Evolutionary conservation across 164 flowering plant genomes (phyloP).

Genomic region (Paratinospora sagittata): DNA sequence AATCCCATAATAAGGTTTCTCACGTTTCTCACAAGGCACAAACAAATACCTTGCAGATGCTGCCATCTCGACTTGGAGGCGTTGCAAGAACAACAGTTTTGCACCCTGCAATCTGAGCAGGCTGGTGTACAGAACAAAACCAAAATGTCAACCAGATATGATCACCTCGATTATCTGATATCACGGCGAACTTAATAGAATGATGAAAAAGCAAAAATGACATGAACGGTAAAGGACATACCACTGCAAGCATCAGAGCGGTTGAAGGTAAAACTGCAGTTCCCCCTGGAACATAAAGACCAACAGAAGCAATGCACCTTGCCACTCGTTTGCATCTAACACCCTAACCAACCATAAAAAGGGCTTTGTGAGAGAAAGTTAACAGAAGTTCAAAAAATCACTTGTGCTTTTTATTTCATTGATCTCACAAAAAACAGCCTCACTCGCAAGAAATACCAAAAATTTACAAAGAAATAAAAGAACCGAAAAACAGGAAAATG

Average conservation of each 20-base stretch:
- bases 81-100: constrained; percentile 91
- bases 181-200: constrained; percentile 8
- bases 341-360: constrained; percentile 45
- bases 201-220: constrained; percentile 9
- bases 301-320: constrained; percentile 81
- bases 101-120: constrained; percentile 98
- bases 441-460: background rate
- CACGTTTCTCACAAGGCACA: background rate
- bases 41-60: constrained; percentile 80
- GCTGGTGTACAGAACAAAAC: constrained; percentile 46
- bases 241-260: constrained; percentile 93
- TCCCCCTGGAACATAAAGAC: constrained; percentile 98
- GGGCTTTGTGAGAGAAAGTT: background rate
- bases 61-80: constrained; percentile 81
- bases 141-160: constrained; percentile 20
- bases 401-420: background rate
- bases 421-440: background rate
- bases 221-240: constrained; percentile 27
- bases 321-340: constrained; percentile 90
- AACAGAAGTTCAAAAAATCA: background rate
- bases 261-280: constrained; percentile 98
- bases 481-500: background rate
- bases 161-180: constrained; percentile 9
- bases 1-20: background rate
- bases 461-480: background rate